These are phyloP conservation scores for Sclerotinia nivalis DNA, from an alignment of 2,329 filamentous ascomycete species.

Conservation along the genomic window DNA sequence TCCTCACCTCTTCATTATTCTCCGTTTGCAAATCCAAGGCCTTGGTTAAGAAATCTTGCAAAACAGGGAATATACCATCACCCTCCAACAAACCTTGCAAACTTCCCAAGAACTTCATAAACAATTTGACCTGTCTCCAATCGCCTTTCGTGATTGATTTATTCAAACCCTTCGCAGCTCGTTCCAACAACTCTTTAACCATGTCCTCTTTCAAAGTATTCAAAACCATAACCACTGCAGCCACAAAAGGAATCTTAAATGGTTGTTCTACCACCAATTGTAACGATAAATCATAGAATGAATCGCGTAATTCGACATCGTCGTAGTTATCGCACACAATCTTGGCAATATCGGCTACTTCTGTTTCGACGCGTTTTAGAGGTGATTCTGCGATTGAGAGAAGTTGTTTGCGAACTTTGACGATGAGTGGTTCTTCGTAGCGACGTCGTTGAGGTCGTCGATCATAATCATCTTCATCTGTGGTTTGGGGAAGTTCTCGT, in stretches of 20 bases:
- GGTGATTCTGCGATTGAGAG: constrained; percentile 80
- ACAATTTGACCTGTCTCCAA: constrained; percentile 89
- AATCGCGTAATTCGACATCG: constrained; percentile 73
- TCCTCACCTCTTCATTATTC: constrained; percentile 83
- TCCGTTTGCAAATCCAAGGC: constrained; percentile 93
- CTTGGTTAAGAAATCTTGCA: constrained; percentile 87
- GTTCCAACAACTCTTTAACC: constrained; percentile 67
- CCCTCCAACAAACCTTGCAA: constrained; percentile 78
- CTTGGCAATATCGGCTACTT: constrained; percentile 72
- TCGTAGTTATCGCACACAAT: constrained; percentile 81
- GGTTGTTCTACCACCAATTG: constrained; percentile 88
- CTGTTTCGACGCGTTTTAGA: constrained; percentile 74
- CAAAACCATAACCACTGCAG: constrained; percentile 75
- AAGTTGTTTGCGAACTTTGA: constrained; percentile 75
- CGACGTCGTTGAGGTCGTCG: constrained; percentile 71
- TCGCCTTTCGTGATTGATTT: constrained; percentile 68
- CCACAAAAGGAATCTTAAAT: constrained; percentile 94
- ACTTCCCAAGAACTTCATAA: constrained; percentile 86
- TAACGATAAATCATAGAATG: constrained; percentile 71
- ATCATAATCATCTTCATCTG: constrained; percentile 78
- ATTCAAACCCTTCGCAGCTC: constrained; percentile 63
- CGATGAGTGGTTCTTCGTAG: constrained; percentile 70
- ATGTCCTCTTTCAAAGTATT: constrained; percentile 79
- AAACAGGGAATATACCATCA: constrained; percentile 79
- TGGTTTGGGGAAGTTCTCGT: constrained; percentile 19